A percentile compares a stretch with the other conserved stretches of the same genome.
Conservation (phyloP, 2,329 filamentous ascomycete species). For the Westerdykella aurantiaca region DNA sequence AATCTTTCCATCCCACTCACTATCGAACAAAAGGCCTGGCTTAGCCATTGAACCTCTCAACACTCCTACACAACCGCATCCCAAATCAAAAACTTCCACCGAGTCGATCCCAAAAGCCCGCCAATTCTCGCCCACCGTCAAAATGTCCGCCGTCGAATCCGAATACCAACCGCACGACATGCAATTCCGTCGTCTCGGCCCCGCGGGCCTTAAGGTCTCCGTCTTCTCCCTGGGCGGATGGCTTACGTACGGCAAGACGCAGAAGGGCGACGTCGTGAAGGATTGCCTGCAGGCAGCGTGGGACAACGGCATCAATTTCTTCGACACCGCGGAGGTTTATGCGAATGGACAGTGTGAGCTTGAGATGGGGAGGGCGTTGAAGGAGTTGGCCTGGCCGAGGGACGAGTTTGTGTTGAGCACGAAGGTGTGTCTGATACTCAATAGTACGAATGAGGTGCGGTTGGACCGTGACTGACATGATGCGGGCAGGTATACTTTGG, state of each 20-base stretch:
- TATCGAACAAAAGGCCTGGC: no score
- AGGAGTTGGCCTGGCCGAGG: conserved; percentile 45
- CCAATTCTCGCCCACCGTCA: neutral
- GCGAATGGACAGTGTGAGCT: conserved; percentile 57
- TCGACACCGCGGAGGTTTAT: conserved; percentile 50
- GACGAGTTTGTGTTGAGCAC: conserved; percentile 41
- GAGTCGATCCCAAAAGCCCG: no score
- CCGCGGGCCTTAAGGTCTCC: conserved; percentile 47
- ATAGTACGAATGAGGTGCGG: neutral
- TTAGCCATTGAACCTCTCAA: no score
- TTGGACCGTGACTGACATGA: neutral
- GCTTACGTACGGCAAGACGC: conserved; percentile 46
- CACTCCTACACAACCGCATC: no score
- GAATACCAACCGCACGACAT: conserved; percentile 49
- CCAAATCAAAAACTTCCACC: no score
- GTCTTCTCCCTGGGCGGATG: conserved; percentile 45
- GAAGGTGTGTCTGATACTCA: conserved; percentile 19
- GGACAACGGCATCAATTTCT: conserved; percentile 48
- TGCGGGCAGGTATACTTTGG: conserved; percentile 48
- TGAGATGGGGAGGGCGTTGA: conserved; percentile 50
- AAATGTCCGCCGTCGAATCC: conserved; percentile 34
- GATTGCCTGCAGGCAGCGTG: conserved; percentile 48
- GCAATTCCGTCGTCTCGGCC: conserved; percentile 42
- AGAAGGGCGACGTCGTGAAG: conserved; percentile 46
- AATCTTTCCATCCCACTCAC: no score